Evolutionary conservation across 257 asterid genomes (phyloP).

Genomic region (Scutellaria galericulata): DNA sequence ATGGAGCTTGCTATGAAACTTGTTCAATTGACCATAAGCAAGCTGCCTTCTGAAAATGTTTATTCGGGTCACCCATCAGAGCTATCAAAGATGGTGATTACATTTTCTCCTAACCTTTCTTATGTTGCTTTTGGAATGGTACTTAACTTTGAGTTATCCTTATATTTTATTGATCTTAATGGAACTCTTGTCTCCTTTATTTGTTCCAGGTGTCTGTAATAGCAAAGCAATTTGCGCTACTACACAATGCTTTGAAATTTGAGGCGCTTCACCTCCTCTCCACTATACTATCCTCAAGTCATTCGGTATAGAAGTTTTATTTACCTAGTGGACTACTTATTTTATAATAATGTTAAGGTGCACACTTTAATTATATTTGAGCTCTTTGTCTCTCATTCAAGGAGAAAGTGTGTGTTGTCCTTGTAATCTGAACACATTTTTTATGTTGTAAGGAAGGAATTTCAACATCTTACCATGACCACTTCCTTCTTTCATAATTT

Average conservation of each 20-base stretch:
- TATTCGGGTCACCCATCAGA: conserved; percentile 57
- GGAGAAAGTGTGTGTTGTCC: background rate
- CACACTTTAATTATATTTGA: background rate
- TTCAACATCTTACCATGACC: too few relatives aligned
- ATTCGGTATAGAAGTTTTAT: conserved; percentile 56
- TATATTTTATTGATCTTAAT: conserved; percentile 27
- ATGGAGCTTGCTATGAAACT: conserved; percentile 75
- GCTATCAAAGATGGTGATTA: conserved; percentile 69
- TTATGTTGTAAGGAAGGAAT: too few relatives aligned
- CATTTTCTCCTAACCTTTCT: conserved; percentile 15
- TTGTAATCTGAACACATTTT: background rate
- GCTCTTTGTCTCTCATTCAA: background rate
- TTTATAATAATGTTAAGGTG: background rate
- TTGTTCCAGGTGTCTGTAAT: conserved; percentile 72
- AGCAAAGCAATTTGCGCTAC: conserved; percentile 77
- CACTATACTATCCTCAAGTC: conserved; percentile 62
- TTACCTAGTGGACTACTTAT: conserved; percentile 25
- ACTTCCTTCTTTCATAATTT: too few relatives aligned
- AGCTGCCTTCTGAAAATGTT: conserved; percentile 64
- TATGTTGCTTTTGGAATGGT: conserved; percentile 23
- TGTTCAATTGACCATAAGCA: conserved; percentile 65
- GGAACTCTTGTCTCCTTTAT: conserved; percentile 19
- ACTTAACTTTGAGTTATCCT: background rate
- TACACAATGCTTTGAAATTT: conserved; percentile 81
- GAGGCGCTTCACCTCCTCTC: conserved; percentile 85